phyloP scores from a whole-genome alignment of 768 basidiomycete species.

The Kondoa malvinella region DNA sequence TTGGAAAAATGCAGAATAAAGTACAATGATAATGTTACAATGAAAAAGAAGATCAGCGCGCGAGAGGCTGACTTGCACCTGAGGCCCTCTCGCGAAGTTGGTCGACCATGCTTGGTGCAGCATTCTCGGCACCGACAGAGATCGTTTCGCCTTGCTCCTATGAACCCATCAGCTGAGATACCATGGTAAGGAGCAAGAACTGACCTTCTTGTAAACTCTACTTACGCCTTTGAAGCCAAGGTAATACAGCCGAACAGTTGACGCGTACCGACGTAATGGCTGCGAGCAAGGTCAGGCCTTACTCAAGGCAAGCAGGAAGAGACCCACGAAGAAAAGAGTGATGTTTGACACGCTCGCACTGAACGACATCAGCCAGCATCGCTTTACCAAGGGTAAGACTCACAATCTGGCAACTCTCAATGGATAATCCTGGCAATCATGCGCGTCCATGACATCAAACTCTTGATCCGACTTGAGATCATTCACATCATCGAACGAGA shows the following conservation, averaged over 20 bases:
- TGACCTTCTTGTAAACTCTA: slow-evolving; percentile 21
- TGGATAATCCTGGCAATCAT: slow-evolving; percentile 25
- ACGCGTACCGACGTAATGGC: slow-evolving; percentile 5
- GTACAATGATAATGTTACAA: not conserved
- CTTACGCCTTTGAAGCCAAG: slow-evolving; percentile 27
- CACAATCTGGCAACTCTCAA: slow-evolving; percentile 23
- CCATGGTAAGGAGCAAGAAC: not conserved
- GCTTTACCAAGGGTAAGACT: no score
- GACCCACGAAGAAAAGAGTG: slow-evolving; percentile 22
- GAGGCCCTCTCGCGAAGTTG: not conserved
- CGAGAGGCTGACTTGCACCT: not conserved
- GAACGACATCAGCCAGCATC: no score
- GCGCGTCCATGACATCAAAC: slow-evolving; percentile 22
- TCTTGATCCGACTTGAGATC: slow-evolving; percentile 20
- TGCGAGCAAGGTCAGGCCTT: not conserved
- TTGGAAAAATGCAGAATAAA: not conserved
- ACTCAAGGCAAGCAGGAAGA: not conserved
- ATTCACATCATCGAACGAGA: slow-evolving; percentile 19
- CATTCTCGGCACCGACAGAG: not conserved
- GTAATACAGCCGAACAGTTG: slow-evolving; percentile 15
- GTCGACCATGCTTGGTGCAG: not conserved
- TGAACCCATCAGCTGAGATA: not conserved
- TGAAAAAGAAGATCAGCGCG: not conserved
- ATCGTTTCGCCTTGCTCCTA: not conserved
- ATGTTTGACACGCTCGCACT: slow-evolving; percentile 18